phyloP scores from a whole-genome alignment of 2,329 filamentous ascomycete species.

The Huntiella omanensis region DNA sequence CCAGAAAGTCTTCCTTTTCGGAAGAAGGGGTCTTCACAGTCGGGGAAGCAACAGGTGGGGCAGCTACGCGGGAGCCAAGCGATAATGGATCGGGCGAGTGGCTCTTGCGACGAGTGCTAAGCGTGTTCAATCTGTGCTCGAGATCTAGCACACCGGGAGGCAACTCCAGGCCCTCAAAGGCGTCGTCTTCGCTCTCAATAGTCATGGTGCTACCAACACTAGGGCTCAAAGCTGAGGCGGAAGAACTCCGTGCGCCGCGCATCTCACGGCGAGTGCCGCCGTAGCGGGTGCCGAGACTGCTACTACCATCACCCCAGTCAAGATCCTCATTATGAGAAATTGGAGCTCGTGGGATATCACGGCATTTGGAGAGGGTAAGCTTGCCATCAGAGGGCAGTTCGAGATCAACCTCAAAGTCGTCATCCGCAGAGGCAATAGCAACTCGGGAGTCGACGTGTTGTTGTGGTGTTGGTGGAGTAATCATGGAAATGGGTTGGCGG shows the following conservation, averaged over 20 bases:
- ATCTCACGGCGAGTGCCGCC: slow-evolving; percentile 67
- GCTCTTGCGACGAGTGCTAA: slow-evolving; percentile 49
- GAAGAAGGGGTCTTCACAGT: slow-evolving; percentile 17
- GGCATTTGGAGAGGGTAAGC: slow-evolving; percentile 42
- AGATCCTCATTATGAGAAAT: slow-evolving; percentile 54
- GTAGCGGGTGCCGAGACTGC: slow-evolving; percentile 76
- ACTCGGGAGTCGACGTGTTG: slow-evolving; percentile 16
- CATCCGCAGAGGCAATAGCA: slow-evolving; percentile 24
- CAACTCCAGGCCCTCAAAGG: slow-evolving; percentile 72
- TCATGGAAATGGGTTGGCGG: slow-evolving; percentile 32
- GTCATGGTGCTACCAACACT: slow-evolving; percentile 85
- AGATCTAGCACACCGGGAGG: slow-evolving; percentile 73
- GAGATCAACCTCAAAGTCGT: slow-evolving; percentile 55
- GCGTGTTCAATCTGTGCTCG: slow-evolving; percentile 36
- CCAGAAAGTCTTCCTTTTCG: slow-evolving; percentile 60
- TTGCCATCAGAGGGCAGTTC: slow-evolving; percentile 50
- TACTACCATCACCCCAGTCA: slow-evolving; percentile 88
- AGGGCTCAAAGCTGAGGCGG: slow-evolving; percentile 74
- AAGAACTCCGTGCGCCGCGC: slow-evolving; percentile 69
- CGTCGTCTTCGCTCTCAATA: slow-evolving; percentile 82
- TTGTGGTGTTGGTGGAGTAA: slow-evolving; percentile 36
- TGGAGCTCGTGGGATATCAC: slow-evolving; percentile 35
- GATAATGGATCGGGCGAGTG: slow-evolving; percentile 30
- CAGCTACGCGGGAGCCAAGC: neutral
- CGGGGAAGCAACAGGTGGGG: slow-evolving; percentile 6